These are phyloP conservation scores for Tieghemiomyces parasiticus DNA, from an alignment of 192 early-diverging fungal species.

Conservation along the genomic window DNA sequence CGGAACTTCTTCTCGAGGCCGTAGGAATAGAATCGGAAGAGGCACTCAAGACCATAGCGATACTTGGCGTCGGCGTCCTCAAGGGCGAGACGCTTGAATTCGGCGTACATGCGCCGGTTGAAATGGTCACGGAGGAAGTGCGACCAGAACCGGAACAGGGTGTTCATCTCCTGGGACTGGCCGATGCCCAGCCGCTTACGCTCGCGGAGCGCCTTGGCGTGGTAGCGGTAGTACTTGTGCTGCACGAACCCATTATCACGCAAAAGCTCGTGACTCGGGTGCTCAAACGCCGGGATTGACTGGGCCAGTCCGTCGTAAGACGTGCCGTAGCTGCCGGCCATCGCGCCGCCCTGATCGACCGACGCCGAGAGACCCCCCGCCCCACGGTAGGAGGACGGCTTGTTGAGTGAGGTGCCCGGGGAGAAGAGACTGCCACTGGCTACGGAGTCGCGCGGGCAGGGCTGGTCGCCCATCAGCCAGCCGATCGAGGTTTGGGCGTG, in stretches of 20 bases:
- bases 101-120: slow-evolving; percentile 83
- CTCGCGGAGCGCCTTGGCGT: slow-evolving; percentile 82
- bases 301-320: slow-evolving; percentile 26
- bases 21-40: slow-evolving; percentile 96
- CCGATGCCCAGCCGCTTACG: slow-evolving; percentile 80
- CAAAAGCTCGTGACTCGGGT: slow-evolving; percentile 85
- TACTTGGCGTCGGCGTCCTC: slow-evolving; percentile 78
- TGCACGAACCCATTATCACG: slow-evolving; percentile 96
- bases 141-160: slow-evolving; percentile 93
- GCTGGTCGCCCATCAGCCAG: slow-evolving; percentile 42
- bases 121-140: slow-evolving; percentile 96
- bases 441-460: slow-evolving; percentile 12
- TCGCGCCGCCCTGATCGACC: background rate
- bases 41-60: slow-evolving; percentile 91
- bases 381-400: no score
- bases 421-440: background rate
- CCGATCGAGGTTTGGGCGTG: slow-evolving; percentile 54
- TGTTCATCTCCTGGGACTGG: slow-evolving; percentile 94
- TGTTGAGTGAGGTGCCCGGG: no score
- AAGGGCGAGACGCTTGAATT: slow-evolving; percentile 80
- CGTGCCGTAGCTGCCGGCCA: slow-evolving; percentile 1
- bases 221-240: slow-evolving; percentile 92
- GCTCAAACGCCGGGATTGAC: slow-evolving; percentile 49
- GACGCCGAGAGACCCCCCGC: no score
- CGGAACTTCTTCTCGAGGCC: slow-evolving; percentile 84